These are phyloP conservation scores for Bonia amplexicaulis DNA, from an alignment of 176 grass and related monocot species.

Conservation along the genomic window DNA sequence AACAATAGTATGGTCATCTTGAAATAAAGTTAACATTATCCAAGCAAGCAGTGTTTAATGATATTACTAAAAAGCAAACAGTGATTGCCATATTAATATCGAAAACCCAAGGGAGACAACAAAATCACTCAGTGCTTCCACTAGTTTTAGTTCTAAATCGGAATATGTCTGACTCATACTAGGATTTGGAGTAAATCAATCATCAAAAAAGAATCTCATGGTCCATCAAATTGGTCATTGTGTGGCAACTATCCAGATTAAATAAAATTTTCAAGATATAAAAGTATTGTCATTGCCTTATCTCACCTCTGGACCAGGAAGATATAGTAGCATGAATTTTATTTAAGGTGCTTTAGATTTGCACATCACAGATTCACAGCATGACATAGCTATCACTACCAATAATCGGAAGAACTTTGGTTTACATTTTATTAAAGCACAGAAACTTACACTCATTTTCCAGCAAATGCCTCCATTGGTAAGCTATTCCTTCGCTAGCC, in stretches of 20 bases:
- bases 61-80: neutral
- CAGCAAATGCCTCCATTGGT: constrained; percentile 86
- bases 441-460: constrained; percentile 82
- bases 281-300: neutral
- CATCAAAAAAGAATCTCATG: neutral
- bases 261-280: neutral
- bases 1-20: neutral
- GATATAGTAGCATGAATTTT: neutral
- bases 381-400: neutral
- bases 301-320: neutral
- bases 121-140: neutral
- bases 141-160: neutral
- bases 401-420: neutral
- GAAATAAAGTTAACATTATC: neutral
- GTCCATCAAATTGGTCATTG: neutral
- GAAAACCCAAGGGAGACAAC: neutral
- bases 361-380: neutral
- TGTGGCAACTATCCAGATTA: neutral
- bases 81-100: neutral
- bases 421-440: neutral
- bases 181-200: constrained; percentile 3
- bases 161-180: neutral
- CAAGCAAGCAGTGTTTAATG: neutral
- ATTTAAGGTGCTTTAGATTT: neutral
- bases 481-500: constrained; percentile 84